A percentile compares a stretch with the other conserved stretches of the same genome.
Conservation (phyloP, 306 rosid species). For the Corylus heterophylla region DNA sequence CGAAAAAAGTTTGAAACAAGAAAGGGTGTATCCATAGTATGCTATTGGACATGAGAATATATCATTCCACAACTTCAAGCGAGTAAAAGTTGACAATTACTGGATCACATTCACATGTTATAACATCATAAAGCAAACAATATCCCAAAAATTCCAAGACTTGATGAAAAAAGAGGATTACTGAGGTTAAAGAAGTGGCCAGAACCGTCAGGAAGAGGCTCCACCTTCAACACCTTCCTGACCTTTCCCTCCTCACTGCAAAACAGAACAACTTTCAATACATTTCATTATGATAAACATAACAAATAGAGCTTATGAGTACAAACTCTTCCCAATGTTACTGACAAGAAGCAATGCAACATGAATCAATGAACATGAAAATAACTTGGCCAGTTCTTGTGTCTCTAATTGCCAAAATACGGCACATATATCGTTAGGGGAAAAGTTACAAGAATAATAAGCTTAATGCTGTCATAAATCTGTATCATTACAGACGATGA, state of each 20-base stretch:
- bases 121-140: slow-evolving; percentile 7
- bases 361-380: neutral
- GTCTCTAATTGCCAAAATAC: neutral
- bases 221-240: slow-evolving; percentile 84
- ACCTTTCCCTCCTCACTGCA: slow-evolving; percentile 93
- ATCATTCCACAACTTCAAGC: neutral
- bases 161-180: slow-evolving; percentile 48
- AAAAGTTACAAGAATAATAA: slow-evolving; percentile 8
- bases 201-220: slow-evolving; percentile 91
- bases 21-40: neutral
- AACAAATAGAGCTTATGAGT: neutral
- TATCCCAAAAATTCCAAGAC: slow-evolving; percentile 2
- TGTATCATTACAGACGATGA: neutral
- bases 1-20: neutral
- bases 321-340: neutral
- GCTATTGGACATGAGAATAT: neutral
- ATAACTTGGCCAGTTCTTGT: neutral
- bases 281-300: slow-evolving; percentile 4
- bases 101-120: slow-evolving; percentile 8
- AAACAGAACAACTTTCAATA: slow-evolving; percentile 28
- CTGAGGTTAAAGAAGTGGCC: slow-evolving; percentile 92
- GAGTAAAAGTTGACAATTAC: neutral
- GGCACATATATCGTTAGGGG: neutral
- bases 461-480: neutral
- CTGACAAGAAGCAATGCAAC: slow-evolving; percentile 1